These are phyloP conservation scores for Colletotrichum kahawae DNA, from an alignment of 2,329 filamentous ascomycete species.

Conservation along the genomic window DNA sequence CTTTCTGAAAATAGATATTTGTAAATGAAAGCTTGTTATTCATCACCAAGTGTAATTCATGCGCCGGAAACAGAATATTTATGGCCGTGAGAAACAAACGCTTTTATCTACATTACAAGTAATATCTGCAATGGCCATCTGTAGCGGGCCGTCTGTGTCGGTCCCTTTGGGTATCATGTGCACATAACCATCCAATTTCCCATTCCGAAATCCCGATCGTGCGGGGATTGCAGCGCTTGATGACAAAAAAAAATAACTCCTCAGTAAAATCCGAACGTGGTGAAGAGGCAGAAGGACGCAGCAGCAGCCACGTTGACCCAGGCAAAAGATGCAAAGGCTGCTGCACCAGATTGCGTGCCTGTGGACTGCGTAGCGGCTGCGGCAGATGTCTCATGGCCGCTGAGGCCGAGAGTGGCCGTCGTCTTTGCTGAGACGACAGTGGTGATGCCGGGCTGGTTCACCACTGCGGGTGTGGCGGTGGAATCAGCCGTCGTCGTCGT, in stretches of 20 bases:
- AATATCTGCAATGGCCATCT: constrained; percentile 16
- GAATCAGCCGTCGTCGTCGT: neutral
- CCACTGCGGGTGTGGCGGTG: neutral
- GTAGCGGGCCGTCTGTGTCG: constrained; percentile 17
- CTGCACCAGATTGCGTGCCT: neutral
- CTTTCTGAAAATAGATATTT: neutral
- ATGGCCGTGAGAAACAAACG: constrained; percentile 9
- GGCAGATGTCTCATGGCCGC: constrained; percentile 38
- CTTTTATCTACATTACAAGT: constrained; percentile 19
- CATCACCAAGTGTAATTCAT: neutral
- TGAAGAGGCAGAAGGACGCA: constrained; percentile 3
- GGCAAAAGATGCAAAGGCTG: neutral
- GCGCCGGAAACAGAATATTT: neutral
- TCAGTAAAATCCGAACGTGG: constrained; percentile 1
- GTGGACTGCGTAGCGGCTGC: constrained; percentile 19
- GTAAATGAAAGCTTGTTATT: neutral
- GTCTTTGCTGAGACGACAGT: constrained; percentile 5
- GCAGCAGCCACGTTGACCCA: neutral
- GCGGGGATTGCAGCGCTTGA: neutral
- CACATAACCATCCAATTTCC: constrained; percentile 22
- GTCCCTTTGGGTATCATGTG: constrained; percentile 28
- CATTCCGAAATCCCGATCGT: constrained; percentile 11
- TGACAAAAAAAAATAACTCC: neutral
- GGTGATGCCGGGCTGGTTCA: constrained; percentile 5
- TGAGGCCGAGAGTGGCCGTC: constrained; percentile 33